These are phyloP conservation scores for Danielia oregonensis DNA, from an alignment of 805 yeast genomes.

Conservation along the genomic window DNA sequence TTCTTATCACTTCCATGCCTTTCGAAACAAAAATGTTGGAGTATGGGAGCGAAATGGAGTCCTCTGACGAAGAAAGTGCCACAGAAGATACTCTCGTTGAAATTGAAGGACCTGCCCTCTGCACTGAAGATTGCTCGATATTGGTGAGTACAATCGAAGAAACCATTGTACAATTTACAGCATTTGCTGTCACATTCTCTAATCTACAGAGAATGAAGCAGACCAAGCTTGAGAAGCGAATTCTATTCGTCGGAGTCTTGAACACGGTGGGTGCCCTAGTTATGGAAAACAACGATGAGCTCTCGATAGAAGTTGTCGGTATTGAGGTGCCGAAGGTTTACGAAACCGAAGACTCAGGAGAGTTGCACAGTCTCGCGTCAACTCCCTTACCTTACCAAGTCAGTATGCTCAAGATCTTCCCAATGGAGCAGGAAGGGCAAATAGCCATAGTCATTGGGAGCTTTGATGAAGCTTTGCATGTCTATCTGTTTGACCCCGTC, in stretches of 20 bases:
- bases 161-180: conserved; percentile 25
- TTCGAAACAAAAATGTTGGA: conserved; percentile 37
- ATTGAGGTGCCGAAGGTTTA: not conserved
- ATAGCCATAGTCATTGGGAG: conserved; percentile 1
- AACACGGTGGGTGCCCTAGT: conserved; percentile 1
- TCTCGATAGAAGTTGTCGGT: not conserved
- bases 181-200: conserved; percentile 17
- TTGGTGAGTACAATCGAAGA: conserved; percentile 12
- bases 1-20: conserved; percentile 34
- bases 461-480: conserved; percentile 1
- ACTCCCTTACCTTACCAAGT: not conserved
- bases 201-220: conserved; percentile 12
- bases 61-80: conserved; percentile 19
- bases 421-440: not conserved
- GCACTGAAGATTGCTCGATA: conserved; percentile 15
- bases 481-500: not conserved
- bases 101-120: conserved; percentile 17
- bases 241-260: conserved; percentile 6
- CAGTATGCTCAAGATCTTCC: conserved; percentile 1
- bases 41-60: conserved; percentile 22
- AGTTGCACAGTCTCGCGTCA: not conserved
- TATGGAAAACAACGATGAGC: not conserved
- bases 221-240: conserved; percentile 1
- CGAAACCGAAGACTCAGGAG: not conserved
- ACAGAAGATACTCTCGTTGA: conserved; percentile 24